phyloP scores from a whole-genome alignment of 164 flowering plant species.

The Stephania yunnanensis region DNA sequence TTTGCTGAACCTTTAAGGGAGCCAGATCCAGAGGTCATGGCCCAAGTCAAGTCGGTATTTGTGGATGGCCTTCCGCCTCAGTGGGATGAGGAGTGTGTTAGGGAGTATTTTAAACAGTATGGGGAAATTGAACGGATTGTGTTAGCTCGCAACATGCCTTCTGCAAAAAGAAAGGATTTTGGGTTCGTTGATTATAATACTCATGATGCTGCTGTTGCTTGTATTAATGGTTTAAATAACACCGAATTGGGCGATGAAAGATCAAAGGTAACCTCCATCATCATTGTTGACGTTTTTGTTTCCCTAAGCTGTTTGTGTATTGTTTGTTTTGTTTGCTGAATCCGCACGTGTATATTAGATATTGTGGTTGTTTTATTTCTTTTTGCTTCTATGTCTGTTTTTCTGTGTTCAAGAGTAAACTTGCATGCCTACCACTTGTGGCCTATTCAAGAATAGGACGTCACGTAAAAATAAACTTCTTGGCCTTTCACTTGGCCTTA shows the following conservation, averaged over 20 bases:
- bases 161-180: constrained; percentile 81
- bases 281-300: too few relatives aligned
- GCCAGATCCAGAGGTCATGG: constrained; percentile 75
- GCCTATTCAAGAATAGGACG: background rate
- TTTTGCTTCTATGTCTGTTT: background rate
- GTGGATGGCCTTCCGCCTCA: constrained; percentile 70
- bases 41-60: constrained; percentile 73
- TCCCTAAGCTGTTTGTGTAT: too few relatives aligned
- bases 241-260: constrained; percentile 50
- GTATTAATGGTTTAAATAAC: constrained; percentile 48
- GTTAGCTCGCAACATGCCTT: constrained; percentile 74
- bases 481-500: background rate
- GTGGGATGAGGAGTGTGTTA: constrained; percentile 69
- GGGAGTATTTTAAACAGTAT: constrained; percentile 46
- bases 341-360: background rate
- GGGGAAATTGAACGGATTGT: constrained; percentile 59
- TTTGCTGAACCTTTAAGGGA: constrained; percentile 83
- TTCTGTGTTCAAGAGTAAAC: background rate
- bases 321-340: too few relatives aligned
- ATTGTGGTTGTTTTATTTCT: background rate
- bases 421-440: background rate
- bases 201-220: constrained; percentile 67
- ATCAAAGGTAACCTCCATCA: constrained; percentile 40
- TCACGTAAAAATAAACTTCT: background rate
- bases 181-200: constrained; percentile 70